Evolutionary conservation across 345 rosid genomes (phyloP).

Genomic region (Brassica napus): Da-Ae NC_063439.1:22173501-22174000

Average conservation of each 20-base stretch:
- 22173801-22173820: neutral
- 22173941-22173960: neutral
- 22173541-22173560: conserved; percentile 30
- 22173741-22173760: neutral
- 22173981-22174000: neutral
- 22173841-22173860: neutral
- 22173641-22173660: conserved; percentile 1
- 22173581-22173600: conserved; percentile 32
- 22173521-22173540: conserved; percentile 32
- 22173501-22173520: conserved; percentile 1
- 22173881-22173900: neutral
- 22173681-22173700: conserved; percentile 1
- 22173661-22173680: conserved; percentile 33
- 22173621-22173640: conserved; percentile 28
- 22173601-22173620: conserved; percentile 29
- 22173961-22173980: neutral
- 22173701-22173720: conserved; percentile 7
- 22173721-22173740: neutral
- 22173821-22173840: neutral
- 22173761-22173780: neutral
- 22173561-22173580: conserved; percentile 12
- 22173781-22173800: neutral
- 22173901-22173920: neutral
- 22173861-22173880: neutral
- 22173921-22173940: neutral